Conservation (phyloP, 768 basidiomycete genomes). For the Kwoniella europaea region DNA sequence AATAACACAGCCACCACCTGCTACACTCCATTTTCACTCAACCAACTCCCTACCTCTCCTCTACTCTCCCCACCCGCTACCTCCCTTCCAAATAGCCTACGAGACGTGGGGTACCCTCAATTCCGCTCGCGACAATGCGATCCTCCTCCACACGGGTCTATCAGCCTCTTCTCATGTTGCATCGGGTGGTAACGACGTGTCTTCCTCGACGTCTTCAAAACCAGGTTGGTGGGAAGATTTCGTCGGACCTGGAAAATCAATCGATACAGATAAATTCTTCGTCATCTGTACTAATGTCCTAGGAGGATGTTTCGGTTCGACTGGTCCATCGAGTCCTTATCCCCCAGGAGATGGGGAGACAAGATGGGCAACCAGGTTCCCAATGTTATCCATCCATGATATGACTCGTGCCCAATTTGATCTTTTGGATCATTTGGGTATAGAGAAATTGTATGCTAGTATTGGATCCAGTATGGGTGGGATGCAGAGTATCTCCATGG, state of each 20-base stretch:
- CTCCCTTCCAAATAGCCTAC: constrained; percentile 75
- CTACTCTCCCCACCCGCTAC: constrained; percentile 55
- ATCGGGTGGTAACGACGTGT: constrained; percentile 59
- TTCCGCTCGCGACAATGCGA: constrained; percentile 76
- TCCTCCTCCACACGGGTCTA: constrained; percentile 93
- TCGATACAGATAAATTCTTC: constrained; percentile 92
- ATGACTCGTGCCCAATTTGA: constrained; percentile 94
- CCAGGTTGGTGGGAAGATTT: constrained; percentile 99
- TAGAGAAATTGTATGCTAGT: constrained; percentile 85
- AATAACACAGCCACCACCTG: constrained; percentile 50
- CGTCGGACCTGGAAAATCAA: constrained; percentile 89
- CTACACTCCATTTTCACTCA: constrained; percentile 52
- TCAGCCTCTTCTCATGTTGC: constrained; percentile 85
- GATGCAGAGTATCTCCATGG: constrained; percentile 97
- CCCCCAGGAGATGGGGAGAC: constrained; percentile 61
- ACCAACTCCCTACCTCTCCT: constrained; percentile 50
- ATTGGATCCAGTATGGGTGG: constrained; percentile 97
- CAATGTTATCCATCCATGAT: constrained; percentile 89
- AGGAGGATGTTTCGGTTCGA: constrained; percentile 96
- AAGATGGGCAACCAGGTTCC: constrained; percentile 88
- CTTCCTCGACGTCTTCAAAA: constrained; percentile 77
- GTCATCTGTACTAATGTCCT: constrained; percentile 95
- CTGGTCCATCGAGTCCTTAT: constrained; percentile 86
- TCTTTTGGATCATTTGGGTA: constrained; percentile 79
- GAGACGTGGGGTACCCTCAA: constrained; percentile 97